Evolutionary conservation across 805 yeast species (phyloP), one percentile per base, ranked within the genome.

Genomic region (Jamesozyma lodderae): DNA sequence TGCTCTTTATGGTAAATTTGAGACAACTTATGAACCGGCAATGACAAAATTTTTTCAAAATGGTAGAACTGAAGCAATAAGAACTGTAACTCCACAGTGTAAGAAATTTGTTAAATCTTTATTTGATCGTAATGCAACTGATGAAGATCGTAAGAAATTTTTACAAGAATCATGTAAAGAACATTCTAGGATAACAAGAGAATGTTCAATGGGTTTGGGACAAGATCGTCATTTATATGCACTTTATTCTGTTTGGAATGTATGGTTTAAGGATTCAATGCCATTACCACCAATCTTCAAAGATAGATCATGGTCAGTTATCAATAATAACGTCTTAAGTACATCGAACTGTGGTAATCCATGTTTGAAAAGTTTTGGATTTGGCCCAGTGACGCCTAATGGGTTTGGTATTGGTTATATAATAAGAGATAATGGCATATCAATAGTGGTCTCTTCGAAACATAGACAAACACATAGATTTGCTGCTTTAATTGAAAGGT

Each of bases 371-470:
- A 68, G 81, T 35, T 87, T 87, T 65, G 96, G 96, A 0, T 87
- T 87, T 53, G 94, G 95, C 3, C 96, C 96, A 3, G 88, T 86
- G 1, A 70, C 81, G 11, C 81, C 86, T 34, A 88, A 84, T 53
- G 96, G 96, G 3, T 86, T 81, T 59, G 96, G 96, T n/a, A 72
- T 87, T 26, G 95, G 95, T 4, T 87, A 87, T 57, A 84, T 87
- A 48, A 81, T 87, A 48, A 86, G 88, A 58, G 75, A 69, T 31
- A 83, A 85, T 52, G 77, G 85, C 16, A 75, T 87, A 20, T 75
- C 87, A 1, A 72, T 87, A 8, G 85, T 94, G 36, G 81, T 83
- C 4, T 78, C 92, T 20, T 85, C 95, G 11, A 87, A 85, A 61
- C 88, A 81, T 60, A 71, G 96, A 40, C 96, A 87, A 63, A 85